Conservation (phyloP, 208 protist species). For the Leishmania braziliensis region DNA sequence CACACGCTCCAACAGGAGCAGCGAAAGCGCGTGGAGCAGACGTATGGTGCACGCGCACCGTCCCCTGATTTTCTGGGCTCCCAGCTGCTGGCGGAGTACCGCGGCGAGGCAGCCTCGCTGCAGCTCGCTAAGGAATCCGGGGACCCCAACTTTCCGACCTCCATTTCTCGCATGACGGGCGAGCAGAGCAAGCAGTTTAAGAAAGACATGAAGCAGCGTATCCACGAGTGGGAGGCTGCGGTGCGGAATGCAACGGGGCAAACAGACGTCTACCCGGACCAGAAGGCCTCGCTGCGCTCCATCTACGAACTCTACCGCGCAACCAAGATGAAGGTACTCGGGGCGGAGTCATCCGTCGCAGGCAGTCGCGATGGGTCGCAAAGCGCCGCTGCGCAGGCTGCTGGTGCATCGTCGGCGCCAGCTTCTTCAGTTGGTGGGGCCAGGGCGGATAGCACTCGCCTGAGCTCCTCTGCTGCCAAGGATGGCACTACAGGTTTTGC, state of each 20-base stretch:
- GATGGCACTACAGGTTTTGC: not conserved
- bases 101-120: slow-evolving; percentile 70
- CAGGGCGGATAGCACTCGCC: slow-evolving; percentile 17
- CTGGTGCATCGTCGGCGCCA: slow-evolving; percentile 13
- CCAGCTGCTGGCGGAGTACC: slow-evolving; percentile 71
- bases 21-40: slow-evolving; percentile 69
- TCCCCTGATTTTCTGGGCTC: slow-evolving; percentile 63
- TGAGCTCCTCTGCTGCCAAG: slow-evolving; percentile 8
- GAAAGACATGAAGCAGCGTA: slow-evolving; percentile 88
- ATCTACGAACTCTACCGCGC: slow-evolving; percentile 89
- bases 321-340: slow-evolving; percentile 61
- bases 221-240: slow-evolving; percentile 87
- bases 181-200: slow-evolving; percentile 75
- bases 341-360: slow-evolving; percentile 15
- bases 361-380: slow-evolving; percentile 20
- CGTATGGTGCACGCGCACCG: slow-evolving; percentile 55
- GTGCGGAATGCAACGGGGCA: slow-evolving; percentile 70
- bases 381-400: slow-evolving; percentile 13
- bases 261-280: slow-evolving; percentile 57
- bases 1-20: slow-evolving; percentile 77
- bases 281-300: slow-evolving; percentile 72
- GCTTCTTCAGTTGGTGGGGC: slow-evolving; percentile 4
- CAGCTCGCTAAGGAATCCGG: slow-evolving; percentile 56
- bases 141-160: slow-evolving; percentile 40
- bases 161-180: slow-evolving; percentile 54